Evolutionary conservation across 495 filamentous ascomycete genomes (phyloP), one percentile per base, ranked within the genome.

Genomic region (Melanomma pulvis-pyrius): DNA sequence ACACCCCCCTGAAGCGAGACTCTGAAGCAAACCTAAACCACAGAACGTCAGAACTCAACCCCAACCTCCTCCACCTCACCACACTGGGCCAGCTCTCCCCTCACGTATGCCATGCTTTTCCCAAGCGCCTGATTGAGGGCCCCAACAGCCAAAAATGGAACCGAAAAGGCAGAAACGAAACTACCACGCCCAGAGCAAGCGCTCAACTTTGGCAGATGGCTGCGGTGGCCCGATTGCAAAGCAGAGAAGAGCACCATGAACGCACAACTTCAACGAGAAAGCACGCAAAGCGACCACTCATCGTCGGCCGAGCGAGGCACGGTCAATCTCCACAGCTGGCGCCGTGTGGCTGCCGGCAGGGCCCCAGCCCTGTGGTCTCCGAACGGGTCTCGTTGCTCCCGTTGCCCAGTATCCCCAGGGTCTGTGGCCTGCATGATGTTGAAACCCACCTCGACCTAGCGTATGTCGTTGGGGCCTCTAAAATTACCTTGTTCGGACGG

Each of bases 381-480:
- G 46, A 59, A 63, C 65, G 65, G 65, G 53, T 63, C 65, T 46
- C 25, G 26, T 46, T 59, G 52, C 44, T 68, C 64, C 64, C 64
- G 64, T 59, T 21, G 59, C 59, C 65, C 50, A 55, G 30, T 11
- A 29, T 50, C 26, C 28, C 60, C 52, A 49, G 52, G 47, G 53
- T 55, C 25, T 49, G 66, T 26, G 56, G 49, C 61, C 22, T 72
- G 70, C 70, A 72, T 72, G 65, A 67, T 55, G 49, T 69, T 69
- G 70, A 72, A 72, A 72, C 70, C 66, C 58, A 63, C 51, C 61
- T 67, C 54, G 53, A 64, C 60, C 67, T 72, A 72, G 70, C 63
- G 65, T 48, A 13, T 30, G 21, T 59, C 28, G 52, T 48, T 44
- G 54, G 53, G 41, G 52, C 57, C 55, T 66, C 52, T 63, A 65